Evolutionary conservation across 164 flowering plant genomes (phyloP).

Genomic region (Stephania japonica): DNA sequence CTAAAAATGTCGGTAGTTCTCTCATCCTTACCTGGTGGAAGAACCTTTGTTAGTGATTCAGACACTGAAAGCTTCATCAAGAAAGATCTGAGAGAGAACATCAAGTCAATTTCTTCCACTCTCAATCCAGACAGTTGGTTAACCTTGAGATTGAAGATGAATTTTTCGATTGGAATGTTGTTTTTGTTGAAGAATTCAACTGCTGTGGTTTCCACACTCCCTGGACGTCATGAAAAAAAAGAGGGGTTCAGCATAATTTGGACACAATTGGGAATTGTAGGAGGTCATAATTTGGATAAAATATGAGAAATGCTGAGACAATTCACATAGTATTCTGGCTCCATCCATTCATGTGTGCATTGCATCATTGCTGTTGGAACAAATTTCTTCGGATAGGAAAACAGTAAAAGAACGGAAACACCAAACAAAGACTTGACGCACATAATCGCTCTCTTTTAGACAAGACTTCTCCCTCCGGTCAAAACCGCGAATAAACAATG

Average conservation of each 20-base stretch:
- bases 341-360: too few relatives aligned
- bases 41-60: slow-evolving; percentile 51
- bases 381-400: too few relatives aligned
- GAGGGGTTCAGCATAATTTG: neutral
- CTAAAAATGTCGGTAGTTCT: neutral
- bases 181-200: slow-evolving; percentile 55
- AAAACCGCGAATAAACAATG: too few relatives aligned
- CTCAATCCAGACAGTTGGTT: slow-evolving; percentile 39
- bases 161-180: slow-evolving; percentile 63
- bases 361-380: too few relatives aligned
- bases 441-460: too few relatives aligned
- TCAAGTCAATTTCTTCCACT: slow-evolving; percentile 52
- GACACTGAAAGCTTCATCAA: slow-evolving; percentile 72
- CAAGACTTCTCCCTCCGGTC: too few relatives aligned
- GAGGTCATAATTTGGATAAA: neutral
- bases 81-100: slow-evolving; percentile 71
- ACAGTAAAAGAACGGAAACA: too few relatives aligned
- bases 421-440: too few relatives aligned
- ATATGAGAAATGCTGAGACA: neutral
- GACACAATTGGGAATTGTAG: neutral
- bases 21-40: slow-evolving; percentile 50
- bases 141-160: slow-evolving; percentile 59
- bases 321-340: too few relatives aligned
- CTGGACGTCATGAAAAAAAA: slow-evolving; percentile 28
- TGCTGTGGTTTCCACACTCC: slow-evolving; percentile 78